Evolutionary conservation across 1,284 basidiomycete species (phyloP), one percentile per base, ranked within the genome.

Genomic region (Rhodotorula mucilaginosa): DNA sequence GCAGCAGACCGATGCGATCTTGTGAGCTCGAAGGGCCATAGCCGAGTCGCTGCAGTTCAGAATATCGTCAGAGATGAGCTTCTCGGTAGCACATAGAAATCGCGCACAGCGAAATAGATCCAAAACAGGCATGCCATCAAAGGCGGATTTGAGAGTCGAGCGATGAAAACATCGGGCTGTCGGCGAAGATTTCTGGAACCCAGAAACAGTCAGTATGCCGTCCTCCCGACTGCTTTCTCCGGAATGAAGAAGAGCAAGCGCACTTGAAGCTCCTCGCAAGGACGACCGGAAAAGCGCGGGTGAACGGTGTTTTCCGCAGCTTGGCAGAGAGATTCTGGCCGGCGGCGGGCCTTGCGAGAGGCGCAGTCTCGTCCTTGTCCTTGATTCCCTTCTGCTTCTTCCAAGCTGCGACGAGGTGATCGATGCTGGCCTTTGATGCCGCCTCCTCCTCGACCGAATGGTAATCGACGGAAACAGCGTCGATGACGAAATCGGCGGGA

Each of bases 1-100:
- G 77, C 15, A 79, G 46, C 15, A 77, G 65, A 70, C 83, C 84
- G 47, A 84, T 81, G 2, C 83, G 80, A 71, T 82, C 81, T 73
- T 84, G 84, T 0, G 82, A 81, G 29, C 82, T 81, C 47, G 75
- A 64, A 2, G 82, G 81, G 0, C 82, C 81, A 44, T 79, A 76
- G 3, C 68, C 78, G 18, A 83, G 73, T 3, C 82, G 79, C 54
- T 56, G 26, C 15, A 12, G 21, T 5, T 29, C 8, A 19, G 3
- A 10, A 8, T 26, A 16, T 16, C 21, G 23, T 26, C n/a, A 59
- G 44, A 23, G 3, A 19, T 6, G 15, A 5, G 31, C 13, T 21
- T n/a, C 15, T 10, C 15, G 58, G 44, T 15, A 2, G 58, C 15
- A 26, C 21, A 5, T 7, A 4, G 5, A 7, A 13, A 26, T n/a